Evolutionary conservation across 2,329 filamentous ascomycete species (phyloP).

Genomic region (Sclerotinia minor): DNA sequence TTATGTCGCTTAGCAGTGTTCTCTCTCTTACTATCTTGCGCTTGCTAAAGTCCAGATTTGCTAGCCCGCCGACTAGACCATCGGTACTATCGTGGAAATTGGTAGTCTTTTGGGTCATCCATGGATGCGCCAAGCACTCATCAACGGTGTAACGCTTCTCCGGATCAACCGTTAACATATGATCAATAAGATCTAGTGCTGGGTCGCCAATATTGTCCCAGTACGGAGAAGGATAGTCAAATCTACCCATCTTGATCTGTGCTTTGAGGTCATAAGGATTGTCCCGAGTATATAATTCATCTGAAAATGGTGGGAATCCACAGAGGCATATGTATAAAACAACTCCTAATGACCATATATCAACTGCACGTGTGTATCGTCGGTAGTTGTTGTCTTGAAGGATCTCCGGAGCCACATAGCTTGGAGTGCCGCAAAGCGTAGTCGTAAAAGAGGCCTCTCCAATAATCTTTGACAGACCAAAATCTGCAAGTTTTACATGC

Average conservation of each 20-base stretch:
- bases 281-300: constrained; percentile 78
- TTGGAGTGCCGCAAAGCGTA: constrained; percentile 93
- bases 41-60: constrained; percentile 77
- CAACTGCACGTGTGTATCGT: constrained; percentile 91
- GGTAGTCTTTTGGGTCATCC: constrained; percentile 66
- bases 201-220: constrained; percentile 88
- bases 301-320: constrained; percentile 94
- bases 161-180: constrained; percentile 88
- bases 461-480: constrained; percentile 96
- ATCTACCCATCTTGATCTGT: constrained; percentile 85
- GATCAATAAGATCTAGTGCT: constrained; percentile 88
- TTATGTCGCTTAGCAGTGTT: constrained; percentile 79
- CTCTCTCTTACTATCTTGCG: constrained; percentile 79
- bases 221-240: constrained; percentile 94
- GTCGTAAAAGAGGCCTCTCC: constrained; percentile 98
- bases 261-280: constrained; percentile 85
- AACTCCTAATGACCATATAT: constrained; percentile 96
- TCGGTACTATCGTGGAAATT: constrained; percentile 84
- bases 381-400: constrained; percentile 77
- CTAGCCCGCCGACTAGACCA: constrained; percentile 84
- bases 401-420: constrained; percentile 95
- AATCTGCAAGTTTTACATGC: constrained; percentile 90
- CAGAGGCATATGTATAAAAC: constrained; percentile 97
- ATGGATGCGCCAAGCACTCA: constrained; percentile 86
- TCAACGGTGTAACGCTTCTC: constrained; percentile 84